Evolutionary conservation across 129 eudicot genomes (phyloP).

Genomic region (Smallanthus sonchifolius): DNA sequence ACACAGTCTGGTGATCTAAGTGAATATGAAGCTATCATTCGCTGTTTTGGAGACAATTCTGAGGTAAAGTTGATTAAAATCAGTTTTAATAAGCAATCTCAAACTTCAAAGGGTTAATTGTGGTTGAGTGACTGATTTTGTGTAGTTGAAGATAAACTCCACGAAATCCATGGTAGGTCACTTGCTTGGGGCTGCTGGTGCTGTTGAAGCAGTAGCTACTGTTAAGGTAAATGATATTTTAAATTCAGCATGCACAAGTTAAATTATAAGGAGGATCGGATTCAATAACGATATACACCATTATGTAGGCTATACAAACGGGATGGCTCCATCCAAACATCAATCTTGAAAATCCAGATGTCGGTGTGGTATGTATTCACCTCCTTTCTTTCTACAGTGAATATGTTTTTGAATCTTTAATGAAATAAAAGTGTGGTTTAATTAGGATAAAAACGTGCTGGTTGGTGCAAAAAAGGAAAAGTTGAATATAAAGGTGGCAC

Average conservation of each 20-base stretch:
- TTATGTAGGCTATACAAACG: slow-evolving; percentile 59
- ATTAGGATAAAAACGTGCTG: slow-evolving; percentile 48
- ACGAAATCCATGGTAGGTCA: slow-evolving; percentile 54
- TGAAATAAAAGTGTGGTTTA: neutral
- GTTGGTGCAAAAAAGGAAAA: slow-evolving; percentile 65
- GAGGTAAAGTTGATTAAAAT: slow-evolving; percentile 18
- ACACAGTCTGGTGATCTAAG: slow-evolving; percentile 38
- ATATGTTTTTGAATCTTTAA: neutral
- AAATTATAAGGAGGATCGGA: neutral
- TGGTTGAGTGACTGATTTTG: neutral
- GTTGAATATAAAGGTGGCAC: slow-evolving; percentile 54
- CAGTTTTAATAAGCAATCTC: neutral
- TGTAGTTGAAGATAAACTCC: slow-evolving; percentile 46
- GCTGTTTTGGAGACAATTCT: slow-evolving; percentile 32
- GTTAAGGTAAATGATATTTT: slow-evolving; percentile 27
- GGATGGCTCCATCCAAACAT: slow-evolving; percentile 81
- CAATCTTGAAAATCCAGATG: slow-evolving; percentile 64
- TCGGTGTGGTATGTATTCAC: slow-evolving; percentile 55
- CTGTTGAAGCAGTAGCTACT: slow-evolving; percentile 57
- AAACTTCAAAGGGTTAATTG: neutral
- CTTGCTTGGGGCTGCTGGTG: slow-evolving; percentile 54
- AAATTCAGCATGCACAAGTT: neutral
- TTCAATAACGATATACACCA: neutral
- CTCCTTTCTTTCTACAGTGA: neutral
- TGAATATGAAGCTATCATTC: slow-evolving; percentile 32